Conservation (phyloP, 495 filamentous ascomycete species). For the Platismatia glauca region DNA sequence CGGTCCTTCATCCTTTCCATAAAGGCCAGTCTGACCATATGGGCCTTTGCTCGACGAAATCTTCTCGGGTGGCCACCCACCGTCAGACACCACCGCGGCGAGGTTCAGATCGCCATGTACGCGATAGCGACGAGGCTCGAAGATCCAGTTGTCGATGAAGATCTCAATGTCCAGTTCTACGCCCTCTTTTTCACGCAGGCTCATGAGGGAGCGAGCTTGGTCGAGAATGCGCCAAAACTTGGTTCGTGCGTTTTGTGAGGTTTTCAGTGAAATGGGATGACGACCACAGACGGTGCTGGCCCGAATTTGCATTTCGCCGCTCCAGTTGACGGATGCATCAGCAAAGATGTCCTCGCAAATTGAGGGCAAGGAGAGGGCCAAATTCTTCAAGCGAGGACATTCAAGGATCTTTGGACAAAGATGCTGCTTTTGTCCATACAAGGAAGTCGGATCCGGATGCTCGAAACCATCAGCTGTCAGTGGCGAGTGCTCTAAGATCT, state of each 20-base stretch:
- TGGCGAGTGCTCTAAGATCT: constrained; percentile 45
- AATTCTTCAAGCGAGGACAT: constrained; percentile 38
- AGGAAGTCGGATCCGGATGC: constrained; percentile 33
- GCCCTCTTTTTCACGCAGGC: constrained; percentile 22
- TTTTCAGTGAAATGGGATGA: constrained; percentile 16
- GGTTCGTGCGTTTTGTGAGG: constrained; percentile 20
- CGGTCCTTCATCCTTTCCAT: constrained; percentile 40
- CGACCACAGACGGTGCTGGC: constrained; percentile 37
- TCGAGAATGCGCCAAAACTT: constrained; percentile 32
- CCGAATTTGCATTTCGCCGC: constrained; percentile 42
- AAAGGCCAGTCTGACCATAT: constrained; percentile 44
- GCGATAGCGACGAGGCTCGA: constrained; percentile 34
- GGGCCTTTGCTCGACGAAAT: constrained; percentile 38
- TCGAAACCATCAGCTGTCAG: constrained; percentile 41
- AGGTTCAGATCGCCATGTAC: constrained; percentile 44
- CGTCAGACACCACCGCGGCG: constrained; percentile 31
- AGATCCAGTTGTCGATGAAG: constrained; percentile 39
- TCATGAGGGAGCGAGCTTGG: constrained; percentile 34
- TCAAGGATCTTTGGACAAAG: constrained; percentile 39
- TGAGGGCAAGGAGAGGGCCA: constrained; percentile 41
- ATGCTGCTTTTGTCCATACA: constrained; percentile 27
- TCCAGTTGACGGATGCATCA: constrained; percentile 34
- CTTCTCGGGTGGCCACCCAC: constrained; percentile 32
- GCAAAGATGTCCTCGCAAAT: constrained; percentile 42
- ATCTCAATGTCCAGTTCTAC: constrained; percentile 36